Evolutionary conservation across 345 rosid genomes (phyloP).

Genomic region (Odontarrhena argentea): DNA sequence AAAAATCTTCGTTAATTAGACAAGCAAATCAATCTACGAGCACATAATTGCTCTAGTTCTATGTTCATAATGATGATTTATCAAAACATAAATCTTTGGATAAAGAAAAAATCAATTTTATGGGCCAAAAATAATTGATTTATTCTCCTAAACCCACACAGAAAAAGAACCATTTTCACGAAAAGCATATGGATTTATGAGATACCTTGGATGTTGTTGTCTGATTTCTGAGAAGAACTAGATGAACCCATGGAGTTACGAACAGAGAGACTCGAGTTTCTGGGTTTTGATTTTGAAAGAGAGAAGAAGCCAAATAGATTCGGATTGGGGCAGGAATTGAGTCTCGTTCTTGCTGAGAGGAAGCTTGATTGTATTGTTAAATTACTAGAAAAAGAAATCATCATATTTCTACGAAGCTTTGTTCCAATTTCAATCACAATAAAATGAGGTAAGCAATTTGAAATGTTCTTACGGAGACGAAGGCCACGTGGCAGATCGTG

Average conservation of each 20-base stretch:
- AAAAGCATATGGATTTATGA: too few relatives aligned
- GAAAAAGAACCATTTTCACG: not conserved
- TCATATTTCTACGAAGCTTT: not conserved
- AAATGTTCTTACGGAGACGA: slow-evolving; percentile 16
- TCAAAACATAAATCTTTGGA: not conserved
- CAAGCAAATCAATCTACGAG: too few relatives aligned
- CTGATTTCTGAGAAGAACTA: slow-evolving; percentile 77
- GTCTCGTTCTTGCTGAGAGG: slow-evolving; percentile 22
- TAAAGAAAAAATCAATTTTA: not conserved
- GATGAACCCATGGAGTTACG: slow-evolving; percentile 75
- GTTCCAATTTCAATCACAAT: slow-evolving; percentile 9
- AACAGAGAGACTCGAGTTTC: slow-evolving; percentile 40
- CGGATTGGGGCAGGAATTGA: not conserved
- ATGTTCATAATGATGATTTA: too few relatives aligned
- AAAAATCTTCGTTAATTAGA: too few relatives aligned
- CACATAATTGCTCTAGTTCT: too few relatives aligned
- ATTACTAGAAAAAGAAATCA: slow-evolving; percentile 33
- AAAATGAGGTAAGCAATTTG: slow-evolving; percentile 1
- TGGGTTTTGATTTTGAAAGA: slow-evolving; percentile 34
- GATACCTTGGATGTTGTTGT: slow-evolving; percentile 49
- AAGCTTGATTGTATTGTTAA: slow-evolving; percentile 29
- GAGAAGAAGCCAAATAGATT: not conserved
- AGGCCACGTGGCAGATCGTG: slow-evolving; percentile 32
- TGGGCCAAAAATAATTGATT: not conserved
- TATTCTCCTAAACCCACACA: not conserved